Base-by-base conservation (phyloP, 352 stramenopile species). In the Achlya hypogyna region DNA sequence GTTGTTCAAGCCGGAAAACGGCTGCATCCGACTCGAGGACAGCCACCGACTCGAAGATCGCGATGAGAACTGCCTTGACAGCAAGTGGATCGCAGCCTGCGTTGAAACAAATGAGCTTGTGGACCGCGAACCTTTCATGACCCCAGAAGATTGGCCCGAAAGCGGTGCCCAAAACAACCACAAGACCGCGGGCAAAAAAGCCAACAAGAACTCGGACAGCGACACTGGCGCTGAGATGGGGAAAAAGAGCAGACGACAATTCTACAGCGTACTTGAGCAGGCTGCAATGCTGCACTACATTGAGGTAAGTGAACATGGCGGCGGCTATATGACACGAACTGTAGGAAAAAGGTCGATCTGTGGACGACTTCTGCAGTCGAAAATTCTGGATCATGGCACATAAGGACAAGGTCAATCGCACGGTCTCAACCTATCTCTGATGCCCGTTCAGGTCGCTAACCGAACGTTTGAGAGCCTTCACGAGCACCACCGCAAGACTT, bases 401-500 rank as follows among this genome's bases (percentile, higher is more conserved):
- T 4, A 2, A 9, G 12, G 10, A 67, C n/a, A 35, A 59, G 28
- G 60, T 60, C 32, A 27, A 65, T 27, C 18, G 22, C 9, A 20
- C 42, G 22, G 18, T 22, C 22, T 49, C 18, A 49, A 49, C 18
- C 18, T 49, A 49, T 34, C 22, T 31, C 47, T 34, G 28, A 27
- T 40, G 22, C 22, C 10, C 20, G 20, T 20, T 28, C 53, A 67
- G 60, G 28, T 67, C 20, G 59, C 60, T 4, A 29, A 12, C 18
- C 60, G 47, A 23, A 51, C 60, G 18, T 8, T 32, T 14, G 38
- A 58, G 18, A 67, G 60, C 38, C 56, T 67, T 42, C 60, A 59
- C 51, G 60, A 67, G 9, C 60, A 67, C 18, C 51, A 67, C 43
- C 12, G 42, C 12, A 67, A 58, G 43, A n/a, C 29, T 38, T 34